Evolutionary conservation across 2,329 filamentous ascomycete genomes (phyloP), one percentile per base, ranked within the genome.

Genomic region (Trichoderma koningii): DNA sequence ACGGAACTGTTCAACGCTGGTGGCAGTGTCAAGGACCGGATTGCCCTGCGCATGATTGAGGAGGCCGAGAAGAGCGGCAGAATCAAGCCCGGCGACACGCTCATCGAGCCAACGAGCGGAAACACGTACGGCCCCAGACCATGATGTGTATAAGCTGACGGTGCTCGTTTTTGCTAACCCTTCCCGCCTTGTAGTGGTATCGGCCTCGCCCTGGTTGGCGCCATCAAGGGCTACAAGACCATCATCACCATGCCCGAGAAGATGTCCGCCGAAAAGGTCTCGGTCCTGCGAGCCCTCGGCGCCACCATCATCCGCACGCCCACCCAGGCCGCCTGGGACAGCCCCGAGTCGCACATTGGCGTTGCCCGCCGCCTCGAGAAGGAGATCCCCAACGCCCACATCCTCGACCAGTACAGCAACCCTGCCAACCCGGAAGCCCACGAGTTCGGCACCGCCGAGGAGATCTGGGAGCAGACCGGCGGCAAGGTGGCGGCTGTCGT

Each of bases 171-270:
- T 34, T 28, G 61, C 72, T 79, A 67, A 79, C 70, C 12, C 61
- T 19, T 19, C 2, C 3, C 12, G n/a, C 34, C 15, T 0, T 19
- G 2, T 61, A 84, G 82, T 65, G 95, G 95, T 70, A 99, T 99
- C 70, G 95, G 95, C 23, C 84, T 99, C 47, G 95, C 95, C 30
- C 87, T 99, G 41, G 94, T 98, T 19, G 94, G 87, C 65, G 95
- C 95, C 17, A 91, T 99, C 74, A 98, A 97, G 82, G 94, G 93
- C 70, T 99, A 98, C 84, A 94, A 94, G 79, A 96, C 93, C 47
- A 98, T 99, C 79, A 99, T 99, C 77, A 99, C 95, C 12, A 87
- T 99, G 52, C 95, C 95, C 59, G 95, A 99, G 81, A 99, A 99
- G 84, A 99, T 99, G 95, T 97, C 93, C 1, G 91, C 93, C 55